Evolutionary conservation across 1,139 yeast species (phyloP).

Genomic region (Taiozyma onychis): DNA sequence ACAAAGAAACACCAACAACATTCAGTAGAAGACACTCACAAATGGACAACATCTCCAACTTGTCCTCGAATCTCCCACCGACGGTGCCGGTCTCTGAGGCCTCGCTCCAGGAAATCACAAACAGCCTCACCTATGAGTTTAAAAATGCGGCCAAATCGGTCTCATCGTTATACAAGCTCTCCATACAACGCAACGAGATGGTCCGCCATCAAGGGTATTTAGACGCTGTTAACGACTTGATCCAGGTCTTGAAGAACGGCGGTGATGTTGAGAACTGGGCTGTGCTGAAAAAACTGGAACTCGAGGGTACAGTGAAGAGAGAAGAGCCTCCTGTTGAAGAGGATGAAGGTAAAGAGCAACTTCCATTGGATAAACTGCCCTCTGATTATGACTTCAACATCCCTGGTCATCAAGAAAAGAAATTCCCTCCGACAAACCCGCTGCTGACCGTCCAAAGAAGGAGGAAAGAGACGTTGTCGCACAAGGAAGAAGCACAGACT

Average conservation of each 20-base stretch:
- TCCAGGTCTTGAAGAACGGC: slow-evolving; percentile 39
- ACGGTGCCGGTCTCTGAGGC: slow-evolving; percentile 40
- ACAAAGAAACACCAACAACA: background rate
- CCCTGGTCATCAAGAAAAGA: slow-evolving; percentile 25
- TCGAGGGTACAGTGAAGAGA: slow-evolving; percentile 22
- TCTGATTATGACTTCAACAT: slow-evolving; percentile 36
- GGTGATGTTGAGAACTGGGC: slow-evolving; percentile 53
- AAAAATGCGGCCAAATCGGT: slow-evolving; percentile 62
- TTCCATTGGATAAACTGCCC: slow-evolving; percentile 24
- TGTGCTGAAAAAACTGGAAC: slow-evolving; percentile 42
- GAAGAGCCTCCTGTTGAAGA: background rate
- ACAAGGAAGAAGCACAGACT: background rate
- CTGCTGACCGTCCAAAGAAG: slow-evolving; percentile 37
- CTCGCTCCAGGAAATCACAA: slow-evolving; percentile 38
- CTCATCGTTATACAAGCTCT: slow-evolving; percentile 52
- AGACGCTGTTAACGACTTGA: slow-evolving; percentile 49
- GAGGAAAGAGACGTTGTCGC: background rate
- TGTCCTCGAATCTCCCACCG: slow-evolving; percentile 46
- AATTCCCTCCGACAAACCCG: slow-evolving; percentile 41
- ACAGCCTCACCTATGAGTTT: slow-evolving; percentile 46
- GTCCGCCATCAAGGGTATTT: slow-evolving; percentile 46
- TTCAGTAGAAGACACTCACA: background rate
- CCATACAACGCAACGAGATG: slow-evolving; percentile 40
- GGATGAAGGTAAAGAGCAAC: background rate
- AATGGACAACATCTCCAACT: slow-evolving; percentile 51